Base-by-base conservation (phyloP, 2,329 filamentous ascomycete genomes). In the Malbranchea cinnamomea region DNA sequence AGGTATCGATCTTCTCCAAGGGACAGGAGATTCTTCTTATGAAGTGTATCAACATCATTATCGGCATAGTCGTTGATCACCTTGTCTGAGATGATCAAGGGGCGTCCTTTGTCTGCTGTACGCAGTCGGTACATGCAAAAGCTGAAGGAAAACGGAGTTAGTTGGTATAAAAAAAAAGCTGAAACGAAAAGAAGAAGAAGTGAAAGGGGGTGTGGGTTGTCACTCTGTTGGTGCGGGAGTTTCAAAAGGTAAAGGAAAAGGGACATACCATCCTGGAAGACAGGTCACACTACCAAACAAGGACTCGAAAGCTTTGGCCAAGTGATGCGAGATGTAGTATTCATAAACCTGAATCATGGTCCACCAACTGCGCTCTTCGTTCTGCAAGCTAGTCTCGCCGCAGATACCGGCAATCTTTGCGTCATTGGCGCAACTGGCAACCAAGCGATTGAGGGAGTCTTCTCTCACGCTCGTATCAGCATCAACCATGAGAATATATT, bases 261-360 rank as follows among this genome's bases (percentile, higher is more conserved):
- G 13, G 12, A 74, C 81, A 63, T 72, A 94, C 87, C 89, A 98
- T 70, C 89, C 89, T 41, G 89, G 89, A 63, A 98, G 75, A 77
- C 89, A 98, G 36, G 89, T 98, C 37, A 98, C 89, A 54, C 83
- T 92, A 50, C 85, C 89, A 49, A 98, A 98, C 37, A 98, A 71
- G 37, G 84, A 94, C 54, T 98, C 89, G 50, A 98, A 98, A 38
- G 89, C 83, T 63, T 98, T 98, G 31, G 89, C 68, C 53, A 98
- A 62, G 57, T 98, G 80, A 66, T 98, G 89, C 17, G 89, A 95
- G 50, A 98, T 98, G 56, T 85, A 98, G 65, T 98, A 98, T 56
- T 98, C 89, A 60, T 98, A 98, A 41, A 98, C 89, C 55, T 98
- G 89, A 48, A 98, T 98, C 89, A 98, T 98, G 8, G 89, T 98